Evolutionary conservation across 2,329 filamentous ascomycete genomes (phyloP).

Genomic region (Arthrobotrys iridis): DNA sequence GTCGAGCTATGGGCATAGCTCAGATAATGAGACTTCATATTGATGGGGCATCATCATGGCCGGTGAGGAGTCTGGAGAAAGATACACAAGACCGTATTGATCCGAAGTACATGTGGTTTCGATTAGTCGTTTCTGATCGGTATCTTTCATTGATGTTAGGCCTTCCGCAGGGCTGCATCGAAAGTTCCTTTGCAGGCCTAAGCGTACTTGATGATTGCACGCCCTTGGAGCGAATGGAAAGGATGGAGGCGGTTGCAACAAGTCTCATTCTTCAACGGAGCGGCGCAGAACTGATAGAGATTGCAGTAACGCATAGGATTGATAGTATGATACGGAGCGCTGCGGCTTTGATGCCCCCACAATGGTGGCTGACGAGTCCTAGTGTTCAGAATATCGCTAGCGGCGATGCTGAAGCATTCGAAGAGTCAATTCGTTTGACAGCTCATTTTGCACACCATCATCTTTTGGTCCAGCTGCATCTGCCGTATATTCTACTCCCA

Average conservation of each 20-base stretch:
- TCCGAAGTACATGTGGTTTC: constrained; percentile 64
- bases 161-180: constrained; percentile 63
- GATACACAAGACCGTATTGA: constrained; percentile 59
- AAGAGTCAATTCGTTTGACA: constrained; percentile 62
- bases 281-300: constrained; percentile 59
- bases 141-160: constrained; percentile 66
- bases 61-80: constrained; percentile 59
- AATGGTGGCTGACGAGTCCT: constrained; percentile 65
- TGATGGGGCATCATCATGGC: constrained; percentile 60
- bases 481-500: constrained; percentile 67
- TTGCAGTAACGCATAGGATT: constrained; percentile 64
- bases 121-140: constrained; percentile 64
- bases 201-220: constrained; percentile 59
- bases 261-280: constrained; percentile 66
- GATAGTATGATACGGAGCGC: constrained; percentile 64
- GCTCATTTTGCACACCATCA: constrained; percentile 67
- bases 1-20: constrained; percentile 66
- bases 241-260: constrained; percentile 63
- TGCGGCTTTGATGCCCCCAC: constrained; percentile 61
- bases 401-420: constrained; percentile 57
- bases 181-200: constrained; percentile 62
- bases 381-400: constrained; percentile 50
- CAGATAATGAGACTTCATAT: constrained; percentile 66
- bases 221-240: constrained; percentile 64
- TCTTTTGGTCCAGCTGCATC: constrained; percentile 67